Conservation (phyloP, 2,329 filamentous ascomycete genomes). For the Sclerotinia spermophila region DNA sequence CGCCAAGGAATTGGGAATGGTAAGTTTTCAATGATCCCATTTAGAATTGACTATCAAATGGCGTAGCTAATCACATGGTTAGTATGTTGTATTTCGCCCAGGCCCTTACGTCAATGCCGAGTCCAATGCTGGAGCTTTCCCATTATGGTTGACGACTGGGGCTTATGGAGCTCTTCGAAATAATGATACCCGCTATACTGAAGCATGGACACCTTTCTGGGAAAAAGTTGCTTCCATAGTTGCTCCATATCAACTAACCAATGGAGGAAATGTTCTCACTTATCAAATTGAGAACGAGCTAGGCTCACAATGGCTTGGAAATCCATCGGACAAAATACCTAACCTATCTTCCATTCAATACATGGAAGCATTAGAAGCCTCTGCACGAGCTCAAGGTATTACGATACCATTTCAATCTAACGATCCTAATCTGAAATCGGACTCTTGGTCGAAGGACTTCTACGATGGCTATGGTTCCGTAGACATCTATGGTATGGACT, state of each 20-base stretch:
- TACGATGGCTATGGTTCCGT: constrained; percentile 53
- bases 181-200: constrained; percentile 50
- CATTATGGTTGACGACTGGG: constrained; percentile 59
- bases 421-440: constrained; percentile 55
- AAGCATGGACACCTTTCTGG: constrained; percentile 54
- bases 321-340: constrained; percentile 43
- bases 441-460: constrained; percentile 59
- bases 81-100: constrained; percentile 60
- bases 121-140: constrained; percentile 58
- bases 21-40: constrained; percentile 36
- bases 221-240: constrained; percentile 48
- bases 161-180: constrained; percentile 52
- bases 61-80: background rate
- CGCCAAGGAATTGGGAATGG: constrained; percentile 67
- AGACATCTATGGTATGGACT: constrained; percentile 51
- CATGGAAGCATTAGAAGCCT: constrained; percentile 54
- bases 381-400: constrained; percentile 54
- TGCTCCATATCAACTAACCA: constrained; percentile 51
- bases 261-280: constrained; percentile 53
- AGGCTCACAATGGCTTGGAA: constrained; percentile 42
- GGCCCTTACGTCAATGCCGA: constrained; percentile 66
- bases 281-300: constrained; percentile 58
- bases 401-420: constrained; percentile 56
- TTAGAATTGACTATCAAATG: background rate
- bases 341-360: constrained; percentile 50